A percentile compares a stretch with the other conserved stretches of the same genome.
Conservation (phyloP, 1,284 basidiomycete species). For the Ustilago vetiveriae region DNA sequence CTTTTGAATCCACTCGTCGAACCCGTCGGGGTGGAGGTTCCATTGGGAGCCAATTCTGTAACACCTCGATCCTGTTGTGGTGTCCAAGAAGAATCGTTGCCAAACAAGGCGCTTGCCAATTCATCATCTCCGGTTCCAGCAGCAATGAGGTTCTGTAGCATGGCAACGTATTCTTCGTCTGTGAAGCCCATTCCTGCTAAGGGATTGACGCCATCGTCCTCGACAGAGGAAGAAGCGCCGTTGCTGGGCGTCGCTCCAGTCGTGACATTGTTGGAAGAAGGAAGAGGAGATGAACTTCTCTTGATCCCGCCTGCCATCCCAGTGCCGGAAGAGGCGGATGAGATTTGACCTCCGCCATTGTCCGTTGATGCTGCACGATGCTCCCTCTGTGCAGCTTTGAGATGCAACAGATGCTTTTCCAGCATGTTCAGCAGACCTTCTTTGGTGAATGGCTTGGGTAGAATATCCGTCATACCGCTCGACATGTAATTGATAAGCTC, state of each 20-base stretch:
- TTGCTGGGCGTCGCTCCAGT: constrained; percentile 1
- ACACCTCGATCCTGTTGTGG: background rate
- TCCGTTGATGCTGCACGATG: constrained; percentile 12
- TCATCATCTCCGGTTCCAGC: constrained; percentile 53
- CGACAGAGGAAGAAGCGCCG: constrained; percentile 11
- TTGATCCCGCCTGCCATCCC: background rate
- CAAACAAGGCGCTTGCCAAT: constrained; percentile 1
- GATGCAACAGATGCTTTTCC: constrained; percentile 93
- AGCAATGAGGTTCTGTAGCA: constrained; percentile 61
- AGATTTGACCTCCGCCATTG: constrained; percentile 1
- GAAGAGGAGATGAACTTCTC: background rate
- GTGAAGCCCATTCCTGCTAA: constrained; percentile 61
- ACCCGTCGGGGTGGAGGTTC: background rate
- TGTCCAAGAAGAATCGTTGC: background rate
- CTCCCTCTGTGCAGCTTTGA: constrained; percentile 80
- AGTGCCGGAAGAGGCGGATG: too few relatives aligned
- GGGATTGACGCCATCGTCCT: constrained; percentile 47
- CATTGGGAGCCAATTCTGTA: too few relatives aligned
- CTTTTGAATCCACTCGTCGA: background rate
- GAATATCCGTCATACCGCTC: constrained; percentile 91
- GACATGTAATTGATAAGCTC: constrained; percentile 92
- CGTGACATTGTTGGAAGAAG: background rate
- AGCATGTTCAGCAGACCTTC: constrained; percentile 89
- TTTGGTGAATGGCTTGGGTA: constrained; percentile 97
- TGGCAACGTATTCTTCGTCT: constrained; percentile 61